These are phyloP conservation scores for Hordeum marinum DNA, from an alignment of 176 grass and related monocot species.

Conservation along the genomic window DNA sequence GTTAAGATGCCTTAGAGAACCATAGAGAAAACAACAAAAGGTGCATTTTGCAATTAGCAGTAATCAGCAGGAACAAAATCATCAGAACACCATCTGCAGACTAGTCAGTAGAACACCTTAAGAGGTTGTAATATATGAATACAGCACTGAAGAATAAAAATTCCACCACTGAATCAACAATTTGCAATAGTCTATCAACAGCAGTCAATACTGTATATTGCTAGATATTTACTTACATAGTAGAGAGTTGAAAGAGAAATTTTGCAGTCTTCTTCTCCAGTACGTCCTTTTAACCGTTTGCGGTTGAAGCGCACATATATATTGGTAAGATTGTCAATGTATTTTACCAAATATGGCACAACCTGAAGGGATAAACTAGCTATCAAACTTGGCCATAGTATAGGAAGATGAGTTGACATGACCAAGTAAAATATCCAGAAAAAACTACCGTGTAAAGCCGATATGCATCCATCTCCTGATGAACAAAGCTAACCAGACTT, in stretches of 20 bases:
- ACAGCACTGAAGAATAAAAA: not conserved
- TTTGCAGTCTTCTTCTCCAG: slow-evolving; percentile 96
- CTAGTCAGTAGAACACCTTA: not conserved
- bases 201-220: not conserved
- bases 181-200: not conserved
- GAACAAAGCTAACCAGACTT: slow-evolving; percentile 94
- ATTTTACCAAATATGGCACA: slow-evolving; percentile 94
- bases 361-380: slow-evolving; percentile 50
- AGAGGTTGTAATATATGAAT: not conserved
- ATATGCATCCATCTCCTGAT: slow-evolving; percentile 97
- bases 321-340: slow-evolving; percentile 95
- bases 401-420: slow-evolving; percentile 1
- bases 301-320: slow-evolving; percentile 98
- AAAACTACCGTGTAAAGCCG: slow-evolving; percentile 77
- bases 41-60: not conserved
- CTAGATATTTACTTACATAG: slow-evolving; percentile 57
- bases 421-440: slow-evolving; percentile 20
- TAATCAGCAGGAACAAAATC: slow-evolving; percentile 2
- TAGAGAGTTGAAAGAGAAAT: slow-evolving; percentile 89
- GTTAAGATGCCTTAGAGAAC: slow-evolving; percentile 2
- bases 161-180: not conserved
- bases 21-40: slow-evolving; percentile 11
- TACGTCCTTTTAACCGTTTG: slow-evolving; percentile 90
- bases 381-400: slow-evolving; percentile 10
- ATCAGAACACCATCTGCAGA: not conserved